A percentile compares a stretch with the other conserved stretches of the same genome.
Conservation (phyloP, 75 land plant species). For the Ceratopteris richardii region DNA sequence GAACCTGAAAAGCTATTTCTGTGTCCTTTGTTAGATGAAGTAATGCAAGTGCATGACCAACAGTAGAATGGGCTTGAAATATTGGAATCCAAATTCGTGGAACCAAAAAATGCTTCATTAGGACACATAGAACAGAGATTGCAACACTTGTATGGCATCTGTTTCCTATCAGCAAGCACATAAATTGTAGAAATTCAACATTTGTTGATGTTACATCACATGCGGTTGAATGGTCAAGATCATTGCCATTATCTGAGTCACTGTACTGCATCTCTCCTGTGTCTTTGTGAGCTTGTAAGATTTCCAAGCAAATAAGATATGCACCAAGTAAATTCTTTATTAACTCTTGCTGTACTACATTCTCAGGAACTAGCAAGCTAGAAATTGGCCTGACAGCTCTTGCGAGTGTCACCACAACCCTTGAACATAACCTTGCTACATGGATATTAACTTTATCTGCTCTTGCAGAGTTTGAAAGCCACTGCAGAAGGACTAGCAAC, state of each 20-base stretch:
- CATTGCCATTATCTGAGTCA: not conserved
- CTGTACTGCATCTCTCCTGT: not conserved
- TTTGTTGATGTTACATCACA: constrained; percentile 42
- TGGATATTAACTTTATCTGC: not conserved
- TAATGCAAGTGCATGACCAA: constrained; percentile 26
- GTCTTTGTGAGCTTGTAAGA: constrained; percentile 11
- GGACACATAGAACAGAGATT: constrained; percentile 44
- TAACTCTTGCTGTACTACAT: constrained; percentile 15
- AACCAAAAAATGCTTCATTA: constrained; percentile 44
- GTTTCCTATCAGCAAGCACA: constrained; percentile 44
- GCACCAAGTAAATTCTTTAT: constrained; percentile 43
- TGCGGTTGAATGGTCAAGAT: constrained; percentile 18
- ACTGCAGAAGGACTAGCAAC: constrained; percentile 39
- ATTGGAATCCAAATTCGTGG: constrained; percentile 66
- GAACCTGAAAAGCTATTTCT: constrained; percentile 26
- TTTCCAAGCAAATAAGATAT: constrained; percentile 37
- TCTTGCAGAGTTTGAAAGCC: constrained; percentile 10
- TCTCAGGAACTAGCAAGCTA: constrained; percentile 18
- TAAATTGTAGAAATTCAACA: constrained; percentile 51
- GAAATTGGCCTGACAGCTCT: constrained; percentile 28
- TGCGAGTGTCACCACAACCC: constrained; percentile 39
- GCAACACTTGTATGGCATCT: constrained; percentile 34
- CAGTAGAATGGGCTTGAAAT: constrained; percentile 53
- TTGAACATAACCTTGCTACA: constrained; percentile 25
- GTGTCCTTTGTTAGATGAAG: constrained; percentile 30